phyloP scores from a whole-genome alignment of 208 protist species.

The Zelonia costaricensis region DNA sequence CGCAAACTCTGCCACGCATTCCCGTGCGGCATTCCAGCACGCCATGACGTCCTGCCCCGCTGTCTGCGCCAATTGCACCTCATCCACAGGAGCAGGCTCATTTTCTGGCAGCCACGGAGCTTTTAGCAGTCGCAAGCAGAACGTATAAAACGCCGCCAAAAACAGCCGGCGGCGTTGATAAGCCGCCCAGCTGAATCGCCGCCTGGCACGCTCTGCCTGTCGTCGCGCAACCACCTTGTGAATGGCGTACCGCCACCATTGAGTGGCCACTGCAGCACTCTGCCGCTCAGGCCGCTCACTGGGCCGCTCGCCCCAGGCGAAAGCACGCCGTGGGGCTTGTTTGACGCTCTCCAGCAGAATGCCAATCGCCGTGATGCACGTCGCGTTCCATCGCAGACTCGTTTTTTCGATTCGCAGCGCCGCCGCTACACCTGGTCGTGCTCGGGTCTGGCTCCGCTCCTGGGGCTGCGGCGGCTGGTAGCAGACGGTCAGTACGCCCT shows the following conservation, averaged over 20 bases:
- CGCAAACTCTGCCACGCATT: slow-evolving; percentile 16
- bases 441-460: no score
- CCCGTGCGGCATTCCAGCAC: slow-evolving; percentile 26
- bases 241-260: slow-evolving; percentile 38
- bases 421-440: no score
- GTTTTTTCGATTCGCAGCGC: slow-evolving; percentile 3
- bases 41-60: slow-evolving; percentile 22
- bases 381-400: slow-evolving; percentile 2
- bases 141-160: slow-evolving; percentile 13
- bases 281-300: no score
- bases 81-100: not conserved
- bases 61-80: slow-evolving; percentile 12
- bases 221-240: slow-evolving; percentile 5
- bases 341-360: slow-evolving; percentile 19
- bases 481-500: slow-evolving; percentile 6
- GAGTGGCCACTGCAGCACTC: not conserved
- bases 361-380: slow-evolving; percentile 7
- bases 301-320: slow-evolving; percentile 13
- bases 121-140: slow-evolving; percentile 14
- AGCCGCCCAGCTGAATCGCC: slow-evolving; percentile 23
- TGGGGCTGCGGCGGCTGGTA: not conserved
- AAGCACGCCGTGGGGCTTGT: slow-evolving; percentile 13
- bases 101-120: slow-evolving; percentile 27
- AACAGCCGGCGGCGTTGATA: slow-evolving; percentile 24
- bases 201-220: slow-evolving; percentile 7